A percentile compares a stretch with the other conserved stretches of the same genome.
Conservation (phyloP, 2,329 filamentous ascomycete species). For the Xylaria sp. region DNA sequence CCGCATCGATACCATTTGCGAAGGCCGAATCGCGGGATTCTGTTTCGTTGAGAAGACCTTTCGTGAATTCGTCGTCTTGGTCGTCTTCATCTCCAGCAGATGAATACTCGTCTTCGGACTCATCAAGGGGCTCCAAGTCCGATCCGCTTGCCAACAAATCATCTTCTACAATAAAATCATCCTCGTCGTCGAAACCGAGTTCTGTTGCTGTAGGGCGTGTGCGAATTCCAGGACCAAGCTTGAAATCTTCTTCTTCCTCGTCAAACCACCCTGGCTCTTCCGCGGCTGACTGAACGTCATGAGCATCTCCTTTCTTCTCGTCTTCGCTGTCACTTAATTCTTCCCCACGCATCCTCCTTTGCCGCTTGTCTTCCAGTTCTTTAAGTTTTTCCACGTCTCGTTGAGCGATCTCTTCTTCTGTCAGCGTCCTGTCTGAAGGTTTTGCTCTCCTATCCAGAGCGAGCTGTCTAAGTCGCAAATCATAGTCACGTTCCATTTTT, state of each 20-base stretch:
- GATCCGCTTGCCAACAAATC: conserved; percentile 87
- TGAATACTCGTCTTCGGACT: conserved; percentile 44
- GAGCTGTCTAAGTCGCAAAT: conserved; percentile 82
- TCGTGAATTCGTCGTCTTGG: conserved; percentile 76
- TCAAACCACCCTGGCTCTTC: conserved; percentile 38
- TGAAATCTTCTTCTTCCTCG: conserved; percentile 66
- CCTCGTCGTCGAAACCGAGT: conserved; percentile 88
- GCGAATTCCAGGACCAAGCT: conserved; percentile 69
- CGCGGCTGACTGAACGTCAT: conserved; percentile 3
- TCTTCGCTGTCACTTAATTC: conserved; percentile 56
- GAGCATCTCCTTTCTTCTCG: conserved; percentile 48
- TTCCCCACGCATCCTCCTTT: conserved; percentile 89
- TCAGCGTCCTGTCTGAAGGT: conserved; percentile 89
- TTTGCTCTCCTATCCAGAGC: conserved; percentile 85
- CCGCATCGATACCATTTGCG: conserved; percentile 46
- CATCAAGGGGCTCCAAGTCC: conserved; percentile 68
- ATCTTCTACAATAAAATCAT: conserved; percentile 92
- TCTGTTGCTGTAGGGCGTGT: conserved; percentile 67
- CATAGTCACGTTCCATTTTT: conserved; percentile 86
- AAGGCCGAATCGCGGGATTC: conserved; percentile 67
- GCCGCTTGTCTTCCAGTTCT: conserved; percentile 83
- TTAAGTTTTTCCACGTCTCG: conserved; percentile 82
- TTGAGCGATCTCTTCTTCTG: conserved; percentile 83
- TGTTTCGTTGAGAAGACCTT: conserved; percentile 71
- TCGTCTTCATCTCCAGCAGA: conserved; percentile 51